Conservation (phyloP, 2,329 filamentous ascomycete species). For the Fusarium sp. region DNA sequence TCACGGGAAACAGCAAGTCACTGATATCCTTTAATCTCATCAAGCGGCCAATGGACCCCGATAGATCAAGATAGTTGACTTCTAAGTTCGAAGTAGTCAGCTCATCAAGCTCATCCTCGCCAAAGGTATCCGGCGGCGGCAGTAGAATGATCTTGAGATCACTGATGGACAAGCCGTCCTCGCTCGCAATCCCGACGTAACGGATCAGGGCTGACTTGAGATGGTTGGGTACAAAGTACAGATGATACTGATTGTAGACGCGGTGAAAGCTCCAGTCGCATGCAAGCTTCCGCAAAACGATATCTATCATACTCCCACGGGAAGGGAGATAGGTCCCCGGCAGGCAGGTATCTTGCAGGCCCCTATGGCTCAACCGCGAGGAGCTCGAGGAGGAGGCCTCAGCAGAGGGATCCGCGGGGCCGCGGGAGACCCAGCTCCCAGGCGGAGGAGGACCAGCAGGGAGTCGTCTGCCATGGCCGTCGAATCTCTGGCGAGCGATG, state of each 20-base stretch:
- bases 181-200: slow-evolving; percentile 59
- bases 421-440: slow-evolving; percentile 63
- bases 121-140: slow-evolving; percentile 46
- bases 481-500: slow-evolving; percentile 56
- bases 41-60: slow-evolving; percentile 63
- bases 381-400: slow-evolving; percentile 32
- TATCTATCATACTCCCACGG: slow-evolving; percentile 63
- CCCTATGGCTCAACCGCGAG: slow-evolving; percentile 35
- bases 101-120: slow-evolving; percentile 44
- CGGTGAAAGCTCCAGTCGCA: slow-evolving; percentile 67
- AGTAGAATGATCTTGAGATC: slow-evolving; percentile 64
- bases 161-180: slow-evolving; percentile 61
- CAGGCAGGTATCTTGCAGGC: slow-evolving; percentile 49
- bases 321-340: slow-evolving; percentile 60
- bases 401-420: slow-evolving; percentile 25
- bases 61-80: slow-evolving; percentile 66
- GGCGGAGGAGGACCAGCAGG: slow-evolving; percentile 72
- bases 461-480: slow-evolving; percentile 61
- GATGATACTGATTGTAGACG: slow-evolving; percentile 67
- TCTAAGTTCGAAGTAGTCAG: slow-evolving; percentile 45
- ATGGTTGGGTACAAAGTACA: slow-evolving; percentile 67
- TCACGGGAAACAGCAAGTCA: slow-evolving; percentile 62
- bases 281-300: slow-evolving; percentile 63
- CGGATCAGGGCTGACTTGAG: slow-evolving; percentile 65
- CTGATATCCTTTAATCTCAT: slow-evolving; percentile 65